These are phyloP conservation scores for Davidsoniella australis DNA, from an alignment of 2,329 filamentous ascomycete species.

Conservation along the genomic window DNA sequence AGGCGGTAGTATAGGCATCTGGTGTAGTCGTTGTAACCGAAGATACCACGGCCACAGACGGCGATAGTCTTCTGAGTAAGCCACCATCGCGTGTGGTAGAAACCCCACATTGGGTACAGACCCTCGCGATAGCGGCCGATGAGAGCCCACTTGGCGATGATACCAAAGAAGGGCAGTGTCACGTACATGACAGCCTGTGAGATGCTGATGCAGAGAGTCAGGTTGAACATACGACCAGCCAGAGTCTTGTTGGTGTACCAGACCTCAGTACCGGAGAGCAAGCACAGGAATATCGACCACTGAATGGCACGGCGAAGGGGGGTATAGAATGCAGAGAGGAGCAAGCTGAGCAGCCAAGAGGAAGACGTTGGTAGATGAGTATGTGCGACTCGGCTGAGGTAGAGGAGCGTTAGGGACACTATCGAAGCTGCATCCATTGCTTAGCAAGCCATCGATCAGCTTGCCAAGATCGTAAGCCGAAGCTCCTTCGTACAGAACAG, in stretches of 20 bases:
- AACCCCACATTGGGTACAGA: constrained; percentile 41
- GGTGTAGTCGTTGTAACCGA: constrained; percentile 23
- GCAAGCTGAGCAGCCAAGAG: constrained; percentile 33
- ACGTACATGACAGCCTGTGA: constrained; percentile 24
- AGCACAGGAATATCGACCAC: constrained; percentile 35
- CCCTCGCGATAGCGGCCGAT: constrained; percentile 36
- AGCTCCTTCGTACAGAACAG: constrained; percentile 32
- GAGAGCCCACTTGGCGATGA: constrained; percentile 35
- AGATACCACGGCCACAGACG: constrained; percentile 31
- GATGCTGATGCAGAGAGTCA: constrained; percentile 28
- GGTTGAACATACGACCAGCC: constrained; percentile 29
- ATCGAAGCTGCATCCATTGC: constrained; percentile 8
- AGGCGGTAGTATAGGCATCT: constrained; percentile 30
- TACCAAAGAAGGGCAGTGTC: constrained; percentile 29
- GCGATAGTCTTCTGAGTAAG: constrained; percentile 35
- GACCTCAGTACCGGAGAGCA: constrained; percentile 24
- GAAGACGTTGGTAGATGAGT: constrained; percentile 31
- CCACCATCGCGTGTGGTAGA: constrained; percentile 43
- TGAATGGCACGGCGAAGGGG: constrained; percentile 30
- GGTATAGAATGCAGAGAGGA: constrained; percentile 32
- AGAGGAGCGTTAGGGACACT: constrained; percentile 12
- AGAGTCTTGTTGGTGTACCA: constrained; percentile 25
- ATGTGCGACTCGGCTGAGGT: constrained; percentile 23
- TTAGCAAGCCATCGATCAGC: constrained; percentile 21
- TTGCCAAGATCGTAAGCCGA: constrained; percentile 25